phyloP scores from a whole-genome alignment of 306 rosid genomes.

The Vachellia pachyceras region DNA sequence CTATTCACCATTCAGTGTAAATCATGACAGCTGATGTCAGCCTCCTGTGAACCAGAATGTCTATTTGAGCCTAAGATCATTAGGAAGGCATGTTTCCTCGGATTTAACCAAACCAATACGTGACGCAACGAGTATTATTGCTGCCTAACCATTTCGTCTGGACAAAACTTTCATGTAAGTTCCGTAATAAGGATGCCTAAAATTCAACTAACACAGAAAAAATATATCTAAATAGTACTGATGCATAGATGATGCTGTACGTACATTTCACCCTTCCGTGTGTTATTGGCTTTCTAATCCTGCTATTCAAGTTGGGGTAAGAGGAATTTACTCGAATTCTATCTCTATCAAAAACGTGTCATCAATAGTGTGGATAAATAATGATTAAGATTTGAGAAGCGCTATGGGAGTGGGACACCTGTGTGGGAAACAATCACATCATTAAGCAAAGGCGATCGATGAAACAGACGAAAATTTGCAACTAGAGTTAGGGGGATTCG shows the following conservation, averaged over 20 bases:
- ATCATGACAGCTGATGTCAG: too few species aligned
- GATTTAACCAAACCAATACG: not conserved
- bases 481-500: not conserved
- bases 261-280: too few species aligned
- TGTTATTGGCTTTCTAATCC: not conserved
- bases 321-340: not conserved
- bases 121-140: not conserved
- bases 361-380: not conserved
- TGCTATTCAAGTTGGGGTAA: not conserved
- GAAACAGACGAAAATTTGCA: constrained; percentile 13
- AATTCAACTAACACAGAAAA: too few species aligned
- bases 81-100: not conserved
- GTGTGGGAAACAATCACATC: not conserved
- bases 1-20: too few species aligned
- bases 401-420: not conserved
- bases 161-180: too few species aligned
- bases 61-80: not conserved
- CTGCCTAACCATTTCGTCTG: not conserved
- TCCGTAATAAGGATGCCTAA: too few species aligned
- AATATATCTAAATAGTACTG: too few species aligned
- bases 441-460: not conserved
- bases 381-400: not conserved
- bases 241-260: too few species aligned
- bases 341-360: constrained; percentile 3
- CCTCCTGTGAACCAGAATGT: not conserved